phyloP scores from a whole-genome alignment of 208 protist genomes.

The Leishmania mexicana region DNA sequence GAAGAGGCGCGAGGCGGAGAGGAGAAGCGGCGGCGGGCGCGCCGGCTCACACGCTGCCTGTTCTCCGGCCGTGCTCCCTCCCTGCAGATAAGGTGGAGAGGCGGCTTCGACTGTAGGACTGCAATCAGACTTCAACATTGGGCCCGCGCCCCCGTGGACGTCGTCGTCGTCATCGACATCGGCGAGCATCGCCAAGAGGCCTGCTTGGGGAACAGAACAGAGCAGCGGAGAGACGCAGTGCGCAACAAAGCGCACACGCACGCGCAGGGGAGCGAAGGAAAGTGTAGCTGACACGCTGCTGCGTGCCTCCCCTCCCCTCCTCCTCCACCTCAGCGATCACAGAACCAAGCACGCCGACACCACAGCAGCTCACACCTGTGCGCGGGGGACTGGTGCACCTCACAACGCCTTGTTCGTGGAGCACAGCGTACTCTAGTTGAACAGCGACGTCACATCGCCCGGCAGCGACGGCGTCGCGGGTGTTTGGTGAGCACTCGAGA shows the following conservation, averaged over 20 bases:
- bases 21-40: background rate
- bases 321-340: background rate
- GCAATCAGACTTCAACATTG: background rate
- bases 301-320: background rate
- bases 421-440: conserved; percentile 7
- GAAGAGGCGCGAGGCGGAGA: background rate
- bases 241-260: background rate
- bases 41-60: too few species aligned
- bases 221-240: background rate
- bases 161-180: background rate
- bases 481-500: background rate
- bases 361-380: background rate
- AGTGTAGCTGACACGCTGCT: background rate
- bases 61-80: too few species aligned
- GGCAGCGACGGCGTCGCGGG: background rate
- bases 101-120: background rate
- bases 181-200: background rate
- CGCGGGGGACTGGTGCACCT: background rate
- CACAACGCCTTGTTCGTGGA: background rate
- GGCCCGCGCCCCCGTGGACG: background rate
- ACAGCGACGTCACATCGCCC: conserved; percentile 12
- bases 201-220: background rate
- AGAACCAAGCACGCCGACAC: background rate
- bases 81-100: background rate
- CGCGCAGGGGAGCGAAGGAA: background rate